Percentiles rank a stretch among this genome's conserved stretches.
Evolutionary conservation across 1,284 basidiomycete genomes (phyloP).

Genomic region (Ceratobasidium sp.): DNA sequence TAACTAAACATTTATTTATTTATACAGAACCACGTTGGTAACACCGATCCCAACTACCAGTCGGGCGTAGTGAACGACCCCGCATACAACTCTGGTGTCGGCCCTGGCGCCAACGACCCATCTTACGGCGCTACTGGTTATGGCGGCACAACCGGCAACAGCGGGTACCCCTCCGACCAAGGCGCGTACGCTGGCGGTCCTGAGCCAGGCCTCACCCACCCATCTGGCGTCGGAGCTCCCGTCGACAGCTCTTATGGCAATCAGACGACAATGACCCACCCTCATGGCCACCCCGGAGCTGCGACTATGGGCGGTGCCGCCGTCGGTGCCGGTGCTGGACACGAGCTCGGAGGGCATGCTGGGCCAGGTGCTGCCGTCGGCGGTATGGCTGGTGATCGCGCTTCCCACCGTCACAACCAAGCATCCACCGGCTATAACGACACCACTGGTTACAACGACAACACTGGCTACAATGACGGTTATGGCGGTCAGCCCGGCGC

Average conservation of each 20-base stretch:
- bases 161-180: slow-evolving; percentile 8
- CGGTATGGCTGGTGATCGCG: slow-evolving; percentile 28
- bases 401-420: slow-evolving; percentile 24
- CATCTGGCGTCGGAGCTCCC: slow-evolving; percentile 27
- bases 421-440: neutral
- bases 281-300: slow-evolving; percentile 21
- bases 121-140: no score
- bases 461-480: neutral
- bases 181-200: slow-evolving; percentile 25
- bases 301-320: slow-evolving; percentile 26
- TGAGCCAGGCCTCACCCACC: slow-evolving; percentile 12
- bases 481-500: neutral
- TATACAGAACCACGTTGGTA: slow-evolving; percentile 6
- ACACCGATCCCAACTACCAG: slow-evolving; percentile 22
- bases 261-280: neutral
- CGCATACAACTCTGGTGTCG: slow-evolving; percentile 2
- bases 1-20: neutral
- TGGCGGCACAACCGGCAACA: neutral
- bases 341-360: slow-evolving; percentile 19
- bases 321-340: slow-evolving; percentile 17
- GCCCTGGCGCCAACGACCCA: no score
- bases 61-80: slow-evolving; percentile 1
- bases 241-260: slow-evolving; percentile 12
- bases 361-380: slow-evolving; percentile 23
- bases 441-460: neutral